Evolutionary conservation across 2,329 filamentous ascomycete species (phyloP).

Genomic region (Trichoderma hamatum): DNA sequence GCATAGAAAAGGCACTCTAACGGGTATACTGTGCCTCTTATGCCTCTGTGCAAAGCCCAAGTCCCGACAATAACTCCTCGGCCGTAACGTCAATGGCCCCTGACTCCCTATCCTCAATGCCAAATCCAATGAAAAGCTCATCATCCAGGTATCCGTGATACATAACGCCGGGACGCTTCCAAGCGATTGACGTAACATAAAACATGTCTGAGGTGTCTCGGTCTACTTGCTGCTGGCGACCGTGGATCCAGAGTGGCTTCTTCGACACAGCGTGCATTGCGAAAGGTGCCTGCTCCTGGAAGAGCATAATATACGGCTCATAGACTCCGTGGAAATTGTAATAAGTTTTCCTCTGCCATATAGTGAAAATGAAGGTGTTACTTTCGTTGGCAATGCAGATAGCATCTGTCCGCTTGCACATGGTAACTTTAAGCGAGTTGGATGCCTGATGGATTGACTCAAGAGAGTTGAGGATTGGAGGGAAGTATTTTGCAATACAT

Average conservation of each 20-base stretch:
- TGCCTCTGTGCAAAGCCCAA: constrained; percentile 32
- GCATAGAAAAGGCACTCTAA: background rate
- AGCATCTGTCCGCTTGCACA: constrained; percentile 53
- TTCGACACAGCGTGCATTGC: constrained; percentile 52
- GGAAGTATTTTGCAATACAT: constrained; percentile 53
- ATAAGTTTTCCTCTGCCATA: constrained; percentile 59
- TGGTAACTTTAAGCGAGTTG: constrained; percentile 59
- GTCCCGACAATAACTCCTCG: constrained; percentile 50
- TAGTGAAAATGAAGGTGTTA: constrained; percentile 59
- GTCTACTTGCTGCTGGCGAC: constrained; percentile 43
- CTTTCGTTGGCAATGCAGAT: constrained; percentile 45
- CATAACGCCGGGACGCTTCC: constrained; percentile 50
- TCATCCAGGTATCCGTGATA: constrained; percentile 63
- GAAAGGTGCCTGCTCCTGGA: constrained; percentile 53
- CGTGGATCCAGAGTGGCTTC: constrained; percentile 59
- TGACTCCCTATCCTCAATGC: constrained; percentile 55
- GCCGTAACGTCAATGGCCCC: constrained; percentile 57
- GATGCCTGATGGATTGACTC: constrained; percentile 62
- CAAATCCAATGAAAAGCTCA: constrained; percentile 57
- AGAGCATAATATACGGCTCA: constrained; percentile 59
- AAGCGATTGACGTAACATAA: constrained; percentile 60
- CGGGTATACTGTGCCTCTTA: constrained; percentile 11
- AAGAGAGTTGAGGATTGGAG: constrained; percentile 38
- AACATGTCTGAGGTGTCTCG: constrained; percentile 55
- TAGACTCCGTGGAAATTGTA: constrained; percentile 54